Evolutionary conservation across 2,329 filamentous ascomycete genomes (phyloP), one percentile per base, ranked within the genome.

Genomic region (Diaporthe eres): DNA sequence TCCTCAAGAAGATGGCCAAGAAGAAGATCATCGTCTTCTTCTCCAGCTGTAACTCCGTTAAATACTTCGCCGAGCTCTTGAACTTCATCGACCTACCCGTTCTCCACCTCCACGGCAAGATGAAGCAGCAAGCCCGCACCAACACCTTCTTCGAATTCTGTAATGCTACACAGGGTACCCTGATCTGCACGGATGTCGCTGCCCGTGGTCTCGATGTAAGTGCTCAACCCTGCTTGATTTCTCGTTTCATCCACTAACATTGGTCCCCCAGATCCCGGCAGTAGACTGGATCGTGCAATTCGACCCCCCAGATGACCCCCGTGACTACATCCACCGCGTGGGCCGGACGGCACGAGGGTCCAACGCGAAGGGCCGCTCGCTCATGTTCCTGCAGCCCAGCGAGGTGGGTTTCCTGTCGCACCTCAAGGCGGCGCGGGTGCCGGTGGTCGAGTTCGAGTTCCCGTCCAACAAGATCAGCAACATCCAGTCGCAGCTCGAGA

Each of bases 1-100:
- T 99, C 87, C 88, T 99, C 65, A 97, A 97, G 87, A 92, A 94
- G 80, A 95, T 98, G 86, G 88, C 94, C 74, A 96, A 96, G 89
- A 98, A 98, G 85, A 98, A 98, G 90, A 94, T 98, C 78, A 98
- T 98, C 82, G 96, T 98, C 77, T 98, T 98, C 88, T 95, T 98
- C 86, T 95, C 93, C 80, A 95, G 93, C 82, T 98, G 95, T 84
- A 95, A 95, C 82, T 97, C 94, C 79, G 96, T 98, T 81, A 98
- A 98, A 84, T 99, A 98, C 86, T 95, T 98, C 85, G 92, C 94
- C 37, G 96, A 98, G 84, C 91, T 99, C 39, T 92, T 99, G 79
- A 98, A 98, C 87, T 98, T 98, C 86, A 98, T 98, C 81, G 97
- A 98, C 84, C 90, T 98, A 55, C 95, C 94, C 7, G 94, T 97